A percentile compares a stretch with the other conserved stretches of the same genome.
These are phyloP conservation scores for Silene noctiflora DNA, from an alignment of 179 eudicot genomes.

Conservation along the genomic window DNA sequence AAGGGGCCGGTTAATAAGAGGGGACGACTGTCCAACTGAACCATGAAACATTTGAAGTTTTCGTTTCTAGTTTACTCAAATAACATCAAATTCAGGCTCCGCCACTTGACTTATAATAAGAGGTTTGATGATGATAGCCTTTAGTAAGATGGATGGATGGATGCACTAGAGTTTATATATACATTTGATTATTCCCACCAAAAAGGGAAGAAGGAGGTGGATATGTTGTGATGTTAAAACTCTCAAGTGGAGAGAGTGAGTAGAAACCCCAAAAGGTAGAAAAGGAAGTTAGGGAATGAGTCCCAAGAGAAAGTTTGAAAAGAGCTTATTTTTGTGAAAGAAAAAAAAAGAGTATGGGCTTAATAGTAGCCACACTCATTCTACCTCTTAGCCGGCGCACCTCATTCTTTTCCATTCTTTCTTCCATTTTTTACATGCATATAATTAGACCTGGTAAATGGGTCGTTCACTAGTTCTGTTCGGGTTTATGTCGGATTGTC, in stretches of 20 bases:
- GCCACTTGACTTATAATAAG: no score
- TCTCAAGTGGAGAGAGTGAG: neutral
- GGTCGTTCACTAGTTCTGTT: no score
- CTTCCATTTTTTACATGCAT: no score
- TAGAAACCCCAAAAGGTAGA: slow-evolving; percentile 9
- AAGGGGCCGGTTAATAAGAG: no score
- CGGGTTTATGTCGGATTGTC: no score
- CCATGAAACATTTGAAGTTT: no score
- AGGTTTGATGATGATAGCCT: no score
- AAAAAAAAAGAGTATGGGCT: slow-evolving; percentile 27
- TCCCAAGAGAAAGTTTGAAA: slow-evolving; percentile 17
- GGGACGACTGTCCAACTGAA: no score
- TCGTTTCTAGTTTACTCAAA: no score
- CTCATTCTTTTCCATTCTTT: slow-evolving; percentile 17
- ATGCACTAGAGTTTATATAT: neutral
- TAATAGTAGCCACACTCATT: neutral
- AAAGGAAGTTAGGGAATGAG: slow-evolving; percentile 11
- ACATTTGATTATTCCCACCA: slow-evolving; percentile 10
- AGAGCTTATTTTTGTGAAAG: slow-evolving; percentile 32
- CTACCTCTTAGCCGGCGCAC: slow-evolving; percentile 31
- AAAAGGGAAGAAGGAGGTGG: neutral
- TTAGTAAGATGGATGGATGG: neutral
- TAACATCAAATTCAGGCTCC: no score
- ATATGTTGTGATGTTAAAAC: slow-evolving; percentile 2
- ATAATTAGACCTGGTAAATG: no score